Conservation (phyloP, 1,284 basidiomycete genomes). For the Cryptococcus sp. region DNA sequence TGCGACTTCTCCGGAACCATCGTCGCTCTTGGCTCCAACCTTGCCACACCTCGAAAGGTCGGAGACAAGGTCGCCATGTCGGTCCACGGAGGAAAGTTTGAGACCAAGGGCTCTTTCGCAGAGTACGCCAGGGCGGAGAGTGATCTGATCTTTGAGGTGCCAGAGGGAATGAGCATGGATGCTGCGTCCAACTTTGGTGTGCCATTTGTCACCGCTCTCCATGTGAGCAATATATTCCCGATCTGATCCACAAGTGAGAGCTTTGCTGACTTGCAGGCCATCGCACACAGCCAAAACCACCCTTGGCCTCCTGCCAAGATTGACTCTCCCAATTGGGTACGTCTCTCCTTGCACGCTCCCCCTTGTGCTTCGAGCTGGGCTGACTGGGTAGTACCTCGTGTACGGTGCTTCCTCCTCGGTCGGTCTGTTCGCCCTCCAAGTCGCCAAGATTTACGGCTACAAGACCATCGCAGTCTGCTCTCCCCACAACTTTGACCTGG, state of each 20-base stretch:
- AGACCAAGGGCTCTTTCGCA: slow-evolving; percentile 41
- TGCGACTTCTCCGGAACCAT: slow-evolving; percentile 52
- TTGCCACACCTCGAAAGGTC: slow-evolving; percentile 11
- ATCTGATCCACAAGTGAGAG: background rate
- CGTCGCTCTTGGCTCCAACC: slow-evolving; percentile 30
- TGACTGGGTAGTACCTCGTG: slow-evolving; percentile 36
- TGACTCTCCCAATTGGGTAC: background rate
- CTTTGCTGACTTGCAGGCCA: slow-evolving; percentile 10
- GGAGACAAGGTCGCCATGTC: slow-evolving; percentile 51
- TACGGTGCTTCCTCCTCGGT: slow-evolving; percentile 50
- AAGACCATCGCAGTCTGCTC: slow-evolving; percentile 48
- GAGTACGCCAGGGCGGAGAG: slow-evolving; percentile 45
- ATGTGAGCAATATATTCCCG: slow-evolving; percentile 1
- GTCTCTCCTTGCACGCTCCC: background rate
- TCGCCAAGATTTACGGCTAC: slow-evolving; percentile 48
- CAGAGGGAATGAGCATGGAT: slow-evolving; percentile 14
- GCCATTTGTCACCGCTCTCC: slow-evolving; percentile 44
- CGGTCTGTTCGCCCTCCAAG: slow-evolving; percentile 50
- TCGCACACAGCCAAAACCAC: slow-evolving; percentile 33
- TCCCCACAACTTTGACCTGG: slow-evolving; percentile 45
- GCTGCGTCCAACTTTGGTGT: slow-evolving; percentile 47
- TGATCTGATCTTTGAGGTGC: slow-evolving; percentile 19
- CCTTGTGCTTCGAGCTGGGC: too few relatives aligned
- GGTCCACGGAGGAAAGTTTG: slow-evolving; percentile 49
- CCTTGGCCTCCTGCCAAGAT: slow-evolving; percentile 22